Base-by-base conservation (phyloP, 768 basidiomycete species). In the Tremella fuciformis region DNA sequence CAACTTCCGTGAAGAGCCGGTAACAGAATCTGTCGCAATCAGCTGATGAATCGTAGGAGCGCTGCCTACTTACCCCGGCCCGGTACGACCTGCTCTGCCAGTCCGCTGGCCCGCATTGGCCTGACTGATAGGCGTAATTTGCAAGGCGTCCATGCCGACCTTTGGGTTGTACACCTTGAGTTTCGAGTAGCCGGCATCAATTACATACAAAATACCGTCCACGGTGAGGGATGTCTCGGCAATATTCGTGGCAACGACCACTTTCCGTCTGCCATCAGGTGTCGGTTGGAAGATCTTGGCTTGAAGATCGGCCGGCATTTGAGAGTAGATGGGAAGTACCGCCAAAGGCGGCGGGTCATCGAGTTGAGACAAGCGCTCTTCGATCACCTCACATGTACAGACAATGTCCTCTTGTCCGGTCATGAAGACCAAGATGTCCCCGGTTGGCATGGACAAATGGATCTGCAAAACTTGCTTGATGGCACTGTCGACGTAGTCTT, bases 371-470 rank as follows among this genome's bases (percentile, higher is more conserved):
- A 98, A 80, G 25, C 96, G 90, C 77, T 99, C 96, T 77, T 87
- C 84, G 18, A 97, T 81, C 29, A 98, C 94, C 70, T 90, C 88
- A 73, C 96, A 99, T 11, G 92, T 98, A 26, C 91, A 83, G 78
- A 98, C 94, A 60, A 99, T 99, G 75, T 99, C 94, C 78, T 98
- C 96, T 79, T 98, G 96, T 38, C 96, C 96, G 24, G 96, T 99
- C 94, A 98, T 98, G 60, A 77, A 77, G 0, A 77, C 91, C 41
- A 99, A 81, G 52, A 98, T 89, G 78, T 99, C 96, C 13, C 96
- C 96, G 0, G 85, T 84, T 19, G 94, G 91, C 16, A 88, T 83
- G 1, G 94, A 91, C 40, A 98, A 81, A 75, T 99, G 94, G 44
- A 99, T 98, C 71, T 94, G 90, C 25, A 98, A 82, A 15, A 98